These are phyloP conservation scores for Rutidosis leptorrhynchoides DNA, from an alignment of 129 eudicot genomes.

Conservation along the genomic window DNA sequence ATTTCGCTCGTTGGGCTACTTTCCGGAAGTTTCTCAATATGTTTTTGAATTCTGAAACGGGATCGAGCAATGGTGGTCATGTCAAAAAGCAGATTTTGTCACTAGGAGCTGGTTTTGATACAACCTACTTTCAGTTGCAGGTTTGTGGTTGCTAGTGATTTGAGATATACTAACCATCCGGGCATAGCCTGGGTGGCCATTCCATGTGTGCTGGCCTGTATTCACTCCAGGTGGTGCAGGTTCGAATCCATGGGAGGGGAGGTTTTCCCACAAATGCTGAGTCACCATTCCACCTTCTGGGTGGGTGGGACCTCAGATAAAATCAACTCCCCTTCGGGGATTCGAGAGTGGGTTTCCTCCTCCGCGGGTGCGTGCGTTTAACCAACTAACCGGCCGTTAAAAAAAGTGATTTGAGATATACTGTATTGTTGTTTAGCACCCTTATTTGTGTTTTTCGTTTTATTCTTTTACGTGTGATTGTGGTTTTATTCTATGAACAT, in stretches of 20 bases:
- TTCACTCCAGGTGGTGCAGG: no score
- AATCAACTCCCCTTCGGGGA: no score
- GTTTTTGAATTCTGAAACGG: conserved; percentile 52
- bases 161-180: no score
- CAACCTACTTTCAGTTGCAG: conserved; percentile 93
- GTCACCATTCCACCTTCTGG: no score
- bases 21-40: conserved; percentile 74
- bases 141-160: conserved; percentile 37
- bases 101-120: conserved; percentile 98
- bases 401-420: conserved; percentile 7
- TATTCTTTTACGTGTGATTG: not conserved
- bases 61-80: conserved; percentile 44
- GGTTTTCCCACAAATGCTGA: no score
- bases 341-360: no score
- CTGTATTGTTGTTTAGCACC: not conserved
- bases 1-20: conserved; percentile 95
- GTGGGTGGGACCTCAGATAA: no score
- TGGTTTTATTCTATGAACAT: not conserved
- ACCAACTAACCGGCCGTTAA: no score
- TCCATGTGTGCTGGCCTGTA: no score
- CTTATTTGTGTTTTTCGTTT: conserved; percentile 1
- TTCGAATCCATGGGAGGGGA: no score
- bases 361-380: no score
- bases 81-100: conserved; percentile 80
- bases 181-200: no score